These are phyloP conservation scores for Cyberlindnera lachancei DNA, from an alignment of 805 yeast species.

Conservation along the genomic window DNA sequence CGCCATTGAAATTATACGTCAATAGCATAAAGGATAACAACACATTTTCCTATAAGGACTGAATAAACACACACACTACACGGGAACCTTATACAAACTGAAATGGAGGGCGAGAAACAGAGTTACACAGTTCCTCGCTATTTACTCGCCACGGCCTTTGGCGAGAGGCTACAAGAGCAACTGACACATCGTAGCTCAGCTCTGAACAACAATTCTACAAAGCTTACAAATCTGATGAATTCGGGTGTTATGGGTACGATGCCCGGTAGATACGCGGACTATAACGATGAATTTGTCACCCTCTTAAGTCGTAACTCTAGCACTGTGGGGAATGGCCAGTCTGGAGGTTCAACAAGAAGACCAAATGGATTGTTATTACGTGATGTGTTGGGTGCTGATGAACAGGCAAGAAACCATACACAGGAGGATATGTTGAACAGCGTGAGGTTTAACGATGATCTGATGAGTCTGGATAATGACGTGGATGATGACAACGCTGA, in stretches of 20 bases:
- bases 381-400: too few species aligned
- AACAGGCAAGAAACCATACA: too few species aligned
- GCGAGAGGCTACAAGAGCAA: conserved; percentile 10
- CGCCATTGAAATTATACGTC: too few species aligned
- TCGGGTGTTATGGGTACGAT: conserved; percentile 15
- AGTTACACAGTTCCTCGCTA: conserved; percentile 13
- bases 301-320: conserved; percentile 3
- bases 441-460: conserved; percentile 6
- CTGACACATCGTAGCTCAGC: conserved; percentile 3
- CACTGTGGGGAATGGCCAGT: neutral
- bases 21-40: too few species aligned
- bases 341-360: too few species aligned
- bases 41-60: too few species aligned
- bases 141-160: conserved; percentile 15
- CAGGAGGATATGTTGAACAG: conserved; percentile 2
- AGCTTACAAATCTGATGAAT: conserved; percentile 6
- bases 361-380: too few species aligned
- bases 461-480: conserved; percentile 13
- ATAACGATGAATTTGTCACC: conserved; percentile 7
- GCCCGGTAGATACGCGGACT: conserved; percentile 12
- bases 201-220: conserved; percentile 3
- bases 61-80: too few species aligned
- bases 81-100: too few species aligned
- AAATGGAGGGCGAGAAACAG: too few species aligned
- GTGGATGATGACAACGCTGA: conserved; percentile 8